Evolutionary conservation across 1,139 yeast species (phyloP).

Genomic region (Pneumocystis murina): DNA sequence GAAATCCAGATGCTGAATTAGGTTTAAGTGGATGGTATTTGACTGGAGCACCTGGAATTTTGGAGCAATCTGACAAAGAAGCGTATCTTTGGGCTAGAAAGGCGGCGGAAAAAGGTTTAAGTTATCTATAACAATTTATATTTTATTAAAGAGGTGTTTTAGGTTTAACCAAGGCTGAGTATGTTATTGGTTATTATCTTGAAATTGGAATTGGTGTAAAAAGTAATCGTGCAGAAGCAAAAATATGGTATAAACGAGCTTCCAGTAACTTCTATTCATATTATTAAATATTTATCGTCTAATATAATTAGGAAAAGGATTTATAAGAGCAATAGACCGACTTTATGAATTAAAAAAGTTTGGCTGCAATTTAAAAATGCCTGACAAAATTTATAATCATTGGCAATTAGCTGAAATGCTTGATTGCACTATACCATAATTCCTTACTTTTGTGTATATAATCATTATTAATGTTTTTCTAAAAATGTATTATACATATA

Average conservation of each 20-base stretch:
- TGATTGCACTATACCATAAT: not conserved
- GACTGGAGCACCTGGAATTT: conserved; percentile 60
- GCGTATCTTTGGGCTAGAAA: conserved; percentile 84
- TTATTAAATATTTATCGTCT: not conserved
- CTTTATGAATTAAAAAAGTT: conserved; percentile 7
- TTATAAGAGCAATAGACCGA: conserved; percentile 8
- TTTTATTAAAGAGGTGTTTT: not conserved
- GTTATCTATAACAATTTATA: not conserved
- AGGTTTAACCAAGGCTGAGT: conserved; percentile 57
- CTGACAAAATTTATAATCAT: not conserved
- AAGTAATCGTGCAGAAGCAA: conserved; percentile 34
- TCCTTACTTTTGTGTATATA: not conserved
- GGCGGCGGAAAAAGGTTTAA: conserved; percentile 55
- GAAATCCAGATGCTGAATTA: conserved; percentile 77
- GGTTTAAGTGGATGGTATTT: conserved; percentile 88
- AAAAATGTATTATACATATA: too few species aligned
- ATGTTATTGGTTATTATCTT: conserved; percentile 64
- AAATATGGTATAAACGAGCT: conserved; percentile 41
- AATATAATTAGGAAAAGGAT: conserved; percentile 10
- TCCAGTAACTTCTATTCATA: conserved; percentile 23
- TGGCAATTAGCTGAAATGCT: not conserved
- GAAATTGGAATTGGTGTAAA: conserved; percentile 65
- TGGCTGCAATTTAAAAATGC: not conserved
- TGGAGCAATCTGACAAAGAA: conserved; percentile 56
- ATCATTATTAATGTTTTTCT: too few species aligned